phyloP scores from a whole-genome alignment of 441 rosid genomes.

The Erodium moschatum region DNA sequence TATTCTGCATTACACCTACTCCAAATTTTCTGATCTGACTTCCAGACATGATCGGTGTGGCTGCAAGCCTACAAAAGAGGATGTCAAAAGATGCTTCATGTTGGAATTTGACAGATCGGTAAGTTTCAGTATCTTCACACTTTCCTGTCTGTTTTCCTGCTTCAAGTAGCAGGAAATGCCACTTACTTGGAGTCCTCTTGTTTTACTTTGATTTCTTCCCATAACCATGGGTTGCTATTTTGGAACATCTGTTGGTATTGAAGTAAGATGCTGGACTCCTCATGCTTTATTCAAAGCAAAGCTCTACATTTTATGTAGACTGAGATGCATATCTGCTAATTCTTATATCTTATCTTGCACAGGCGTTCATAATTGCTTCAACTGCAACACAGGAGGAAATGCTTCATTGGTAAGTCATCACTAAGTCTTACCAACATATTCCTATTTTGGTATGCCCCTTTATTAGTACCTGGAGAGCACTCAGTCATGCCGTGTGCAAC shows the following conservation, averaged over 20 bases:
- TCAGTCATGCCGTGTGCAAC: too few relatives aligned
- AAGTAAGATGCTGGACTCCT: background rate
- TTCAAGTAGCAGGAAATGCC: background rate
- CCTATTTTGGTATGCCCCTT: background rate
- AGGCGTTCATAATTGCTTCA: slow-evolving; percentile 95
- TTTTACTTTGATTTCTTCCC: too few relatives aligned
- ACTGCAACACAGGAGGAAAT: slow-evolving; percentile 83
- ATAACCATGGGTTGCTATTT: too few relatives aligned
- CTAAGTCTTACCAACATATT: background rate
- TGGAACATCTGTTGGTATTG: background rate
- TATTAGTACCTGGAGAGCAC: too few relatives aligned
- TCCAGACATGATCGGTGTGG: slow-evolving; percentile 96
- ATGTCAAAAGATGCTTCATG: slow-evolving; percentile 80
- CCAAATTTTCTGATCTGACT: slow-evolving; percentile 84
- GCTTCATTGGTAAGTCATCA: slow-evolving; percentile 57
- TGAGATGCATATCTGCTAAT: background rate
- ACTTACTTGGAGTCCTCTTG: too few relatives aligned
- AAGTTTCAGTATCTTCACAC: slow-evolving; percentile 29
- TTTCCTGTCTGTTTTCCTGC: background rate
- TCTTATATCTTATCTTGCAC: slow-evolving; percentile 4
- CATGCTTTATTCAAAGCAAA: background rate
- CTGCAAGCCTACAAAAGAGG: slow-evolving; percentile 86
- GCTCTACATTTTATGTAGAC: background rate
- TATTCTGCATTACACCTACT: slow-evolving; percentile 72
- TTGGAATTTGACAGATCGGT: slow-evolving; percentile 34